Percentiles rank a stretch among this genome's conserved stretches.
phyloP scores from a whole-genome alignment of 2,329 filamentous ascomycete species.

The Ophiostoma sp. region DNA sequence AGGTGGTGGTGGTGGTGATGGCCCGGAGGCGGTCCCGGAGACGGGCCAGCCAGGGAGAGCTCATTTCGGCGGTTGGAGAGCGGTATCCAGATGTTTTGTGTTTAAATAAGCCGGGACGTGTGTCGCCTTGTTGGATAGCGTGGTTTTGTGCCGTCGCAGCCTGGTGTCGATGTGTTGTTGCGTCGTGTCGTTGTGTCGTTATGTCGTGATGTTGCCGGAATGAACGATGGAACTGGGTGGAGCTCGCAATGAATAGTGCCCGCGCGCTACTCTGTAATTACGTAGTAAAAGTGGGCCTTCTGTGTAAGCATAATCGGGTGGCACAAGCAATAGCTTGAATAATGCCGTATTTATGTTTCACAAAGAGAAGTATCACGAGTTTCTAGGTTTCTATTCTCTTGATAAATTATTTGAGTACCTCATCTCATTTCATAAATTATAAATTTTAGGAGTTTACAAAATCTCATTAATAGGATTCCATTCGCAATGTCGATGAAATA shows the following conservation, averaged over 20 bases:
- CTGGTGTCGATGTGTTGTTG: not conserved
- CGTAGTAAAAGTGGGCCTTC: not conserved
- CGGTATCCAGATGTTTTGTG: not conserved
- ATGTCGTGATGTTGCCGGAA: not conserved
- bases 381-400: not conserved
- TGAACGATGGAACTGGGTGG: not conserved
- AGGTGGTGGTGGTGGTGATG: not conserved
- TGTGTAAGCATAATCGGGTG: not conserved
- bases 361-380: not conserved
- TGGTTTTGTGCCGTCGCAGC: too few species aligned
- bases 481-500: not conserved
- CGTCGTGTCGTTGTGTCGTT: not conserved
- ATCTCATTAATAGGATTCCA: too few species aligned
- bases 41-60: not conserved
- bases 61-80: not conserved
- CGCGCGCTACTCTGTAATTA: not conserved
- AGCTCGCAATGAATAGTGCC: not conserved
- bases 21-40: conserved; percentile 12
- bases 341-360: not conserved
- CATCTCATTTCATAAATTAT: not conserved
- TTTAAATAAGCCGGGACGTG: not conserved
- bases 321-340: not conserved
- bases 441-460: too few species aligned
- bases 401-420: not conserved
- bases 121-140: not conserved